These are phyloP conservation scores for Erodium maritimum DNA, from an alignment of 345 rosid genomes.

Conservation along the genomic window DNA sequence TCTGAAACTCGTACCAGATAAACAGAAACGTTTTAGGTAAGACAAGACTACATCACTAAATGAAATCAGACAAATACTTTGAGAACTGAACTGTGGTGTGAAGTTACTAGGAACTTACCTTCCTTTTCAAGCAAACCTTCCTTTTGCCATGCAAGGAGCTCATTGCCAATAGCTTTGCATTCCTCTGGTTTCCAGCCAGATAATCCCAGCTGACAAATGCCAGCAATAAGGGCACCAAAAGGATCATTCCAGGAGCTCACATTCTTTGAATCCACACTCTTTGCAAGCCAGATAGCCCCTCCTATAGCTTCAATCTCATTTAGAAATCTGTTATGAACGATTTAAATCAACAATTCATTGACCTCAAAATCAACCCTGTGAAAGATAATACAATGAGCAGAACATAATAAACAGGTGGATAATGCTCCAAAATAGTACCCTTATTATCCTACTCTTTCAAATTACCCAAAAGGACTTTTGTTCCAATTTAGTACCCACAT, in stretches of 20 bases:
- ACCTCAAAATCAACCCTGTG: not conserved
- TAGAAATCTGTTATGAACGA: conserved; percentile 42
- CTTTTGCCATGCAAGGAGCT: conserved; percentile 77
- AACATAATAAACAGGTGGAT: not conserved
- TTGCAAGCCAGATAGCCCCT: conserved; percentile 66
- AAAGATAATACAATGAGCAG: not conserved
- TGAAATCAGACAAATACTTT: not conserved
- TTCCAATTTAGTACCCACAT: too few relatives aligned
- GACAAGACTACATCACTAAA: not conserved
- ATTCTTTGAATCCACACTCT: conserved; percentile 44
- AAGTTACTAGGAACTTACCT: conserved; percentile 31
- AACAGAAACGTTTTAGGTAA: not conserved
- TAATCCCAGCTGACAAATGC: conserved; percentile 67
- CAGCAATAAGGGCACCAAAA: conserved; percentile 53
- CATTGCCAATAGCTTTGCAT: conserved; percentile 66
- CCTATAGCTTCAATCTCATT: conserved; percentile 66
- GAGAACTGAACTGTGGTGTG: conserved; percentile 3
- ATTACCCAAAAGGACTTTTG: too few relatives aligned
- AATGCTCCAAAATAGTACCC: too few relatives aligned
- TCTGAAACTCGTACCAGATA: conserved; percentile 1
- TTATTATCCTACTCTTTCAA: too few relatives aligned
- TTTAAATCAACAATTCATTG: not conserved
- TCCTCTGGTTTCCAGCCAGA: conserved; percentile 94
- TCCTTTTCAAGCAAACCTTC: conserved; percentile 61
- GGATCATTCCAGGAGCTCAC: conserved; percentile 62